A percentile compares a stretch with the other conserved stretches of the same genome.
phyloP scores from a whole-genome alignment of 768 basidiomycete genomes.

The Hebeloma cylindrosporum region DNA sequence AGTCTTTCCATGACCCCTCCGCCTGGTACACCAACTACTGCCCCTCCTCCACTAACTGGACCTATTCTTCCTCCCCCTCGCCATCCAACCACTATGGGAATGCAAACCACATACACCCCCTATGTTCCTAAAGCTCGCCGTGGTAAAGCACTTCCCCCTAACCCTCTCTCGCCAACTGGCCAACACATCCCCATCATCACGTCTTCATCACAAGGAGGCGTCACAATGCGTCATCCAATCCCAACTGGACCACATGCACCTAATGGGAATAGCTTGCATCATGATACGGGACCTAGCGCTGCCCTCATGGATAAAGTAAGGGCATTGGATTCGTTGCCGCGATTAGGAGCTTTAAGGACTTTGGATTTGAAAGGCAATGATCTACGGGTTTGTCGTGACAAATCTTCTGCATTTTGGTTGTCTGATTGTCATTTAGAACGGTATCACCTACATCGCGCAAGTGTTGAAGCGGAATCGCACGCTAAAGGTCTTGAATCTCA shows the following conservation, averaged over 20 bases:
- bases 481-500: conserved; percentile 88
- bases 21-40: conserved; percentile 30
- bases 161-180: conserved; percentile 43
- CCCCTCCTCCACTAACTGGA: conserved; percentile 25
- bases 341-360: conserved; percentile 83
- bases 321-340: conserved; percentile 83
- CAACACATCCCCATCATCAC: conserved; percentile 69
- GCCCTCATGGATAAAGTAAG: conserved; percentile 86
- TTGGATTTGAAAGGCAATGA: conserved; percentile 94
- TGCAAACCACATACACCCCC: conserved; percentile 80
- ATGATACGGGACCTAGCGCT: conserved; percentile 59
- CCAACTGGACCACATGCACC: conserved; percentile 22
- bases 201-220: conserved; percentile 53
- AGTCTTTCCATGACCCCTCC: conserved; percentile 33
- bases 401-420: not conserved
- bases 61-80: conserved; percentile 39
- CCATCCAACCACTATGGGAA: conserved; percentile 42
- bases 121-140: conserved; percentile 72
- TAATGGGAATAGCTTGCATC: conserved; percentile 26
- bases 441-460: conserved; percentile 89
- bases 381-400: conserved; percentile 63
- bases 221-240: conserved; percentile 44
- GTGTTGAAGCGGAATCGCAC: conserved; percentile 96
- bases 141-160: conserved; percentile 39
- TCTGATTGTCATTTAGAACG: conserved; percentile 42